Percentiles rank a stretch among this genome's conserved stretches.
Evolutionary conservation across 768 basidiomycete genomes (phyloP).

Genomic region (Rhizopogon vesiculosus): DNA sequence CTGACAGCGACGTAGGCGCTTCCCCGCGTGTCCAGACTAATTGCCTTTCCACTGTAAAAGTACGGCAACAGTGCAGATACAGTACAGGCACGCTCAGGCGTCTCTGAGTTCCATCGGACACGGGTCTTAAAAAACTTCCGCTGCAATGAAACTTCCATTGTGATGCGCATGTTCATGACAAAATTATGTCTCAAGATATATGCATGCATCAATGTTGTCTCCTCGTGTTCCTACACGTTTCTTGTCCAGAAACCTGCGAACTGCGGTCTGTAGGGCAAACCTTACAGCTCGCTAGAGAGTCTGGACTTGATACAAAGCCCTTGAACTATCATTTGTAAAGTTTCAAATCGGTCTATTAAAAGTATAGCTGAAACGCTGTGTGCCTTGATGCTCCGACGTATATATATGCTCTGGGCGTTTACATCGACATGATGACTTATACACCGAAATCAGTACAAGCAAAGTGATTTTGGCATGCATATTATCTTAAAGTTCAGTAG

Average conservation of each 20-base stretch:
- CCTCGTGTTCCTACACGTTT: background rate
- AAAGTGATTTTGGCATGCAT: background rate
- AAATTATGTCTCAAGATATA: background rate
- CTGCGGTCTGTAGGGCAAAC: background rate
- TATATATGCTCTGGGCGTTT: background rate
- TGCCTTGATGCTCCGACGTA: background rate
- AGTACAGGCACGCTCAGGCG: background rate
- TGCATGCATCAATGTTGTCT: conserved; percentile 1
- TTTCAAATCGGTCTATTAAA: background rate
- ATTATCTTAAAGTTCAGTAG: no score
- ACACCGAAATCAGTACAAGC: background rate
- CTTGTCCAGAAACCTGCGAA: background rate
- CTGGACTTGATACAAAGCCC: background rate
- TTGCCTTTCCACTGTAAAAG: background rate
- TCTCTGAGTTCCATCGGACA: conserved; percentile 5
- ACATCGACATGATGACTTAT: background rate
- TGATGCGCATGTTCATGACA: conserved; percentile 29
- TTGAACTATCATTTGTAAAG: background rate
- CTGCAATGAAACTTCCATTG: conserved; percentile 29
- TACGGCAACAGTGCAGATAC: background rate
- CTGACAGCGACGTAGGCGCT: background rate
- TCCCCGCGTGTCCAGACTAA: background rate
- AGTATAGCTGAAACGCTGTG: background rate
- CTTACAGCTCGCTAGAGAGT: background rate
- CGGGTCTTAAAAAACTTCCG: conserved; percentile 11